phyloP scores from a whole-genome alignment of 768 basidiomycete genomes.

The Kwoniella newhampshirensis region DNA sequence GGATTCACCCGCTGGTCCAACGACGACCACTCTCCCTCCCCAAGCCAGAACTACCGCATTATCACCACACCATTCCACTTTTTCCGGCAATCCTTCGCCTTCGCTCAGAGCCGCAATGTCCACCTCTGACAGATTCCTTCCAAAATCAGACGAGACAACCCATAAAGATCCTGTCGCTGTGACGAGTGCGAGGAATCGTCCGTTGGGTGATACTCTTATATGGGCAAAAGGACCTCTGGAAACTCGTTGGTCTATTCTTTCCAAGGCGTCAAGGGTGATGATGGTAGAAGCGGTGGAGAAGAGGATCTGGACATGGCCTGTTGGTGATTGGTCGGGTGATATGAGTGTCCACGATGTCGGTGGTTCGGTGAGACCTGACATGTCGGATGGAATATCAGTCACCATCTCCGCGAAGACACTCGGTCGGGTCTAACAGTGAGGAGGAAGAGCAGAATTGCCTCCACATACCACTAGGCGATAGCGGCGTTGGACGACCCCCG shows the following conservation, averaged over 20 bases:
- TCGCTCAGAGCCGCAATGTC: slow-evolving; percentile 53
- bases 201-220: slow-evolving; percentile 87
- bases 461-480: slow-evolving; percentile 73
- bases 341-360: slow-evolving; percentile 85
- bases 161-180: slow-evolving; percentile 69
- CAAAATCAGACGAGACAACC: slow-evolving; percentile 95
- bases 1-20: slow-evolving; percentile 88
- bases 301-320: slow-evolving; percentile 84
- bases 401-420: neutral
- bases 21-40: slow-evolving; percentile 71
- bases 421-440: neutral
- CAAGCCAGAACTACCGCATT: slow-evolving; percentile 88
- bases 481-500: slow-evolving; percentile 67
- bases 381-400: neutral
- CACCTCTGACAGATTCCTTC: slow-evolving; percentile 82
- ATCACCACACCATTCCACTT: slow-evolving; percentile 93
- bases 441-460: neutral
- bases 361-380: slow-evolving; percentile 68
- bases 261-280: slow-evolving; percentile 81
- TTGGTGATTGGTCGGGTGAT: slow-evolving; percentile 83
- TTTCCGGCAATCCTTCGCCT: slow-evolving; percentile 55
- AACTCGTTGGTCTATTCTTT: slow-evolving; percentile 77
- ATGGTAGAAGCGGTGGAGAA: slow-evolving; percentile 79
- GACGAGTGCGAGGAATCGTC: slow-evolving; percentile 82
- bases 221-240: slow-evolving; percentile 85